Percentiles rank a stretch among this genome's conserved stretches.
Conservation (phyloP, 768 basidiomycete species). For the Inosperma sp. region DNA sequence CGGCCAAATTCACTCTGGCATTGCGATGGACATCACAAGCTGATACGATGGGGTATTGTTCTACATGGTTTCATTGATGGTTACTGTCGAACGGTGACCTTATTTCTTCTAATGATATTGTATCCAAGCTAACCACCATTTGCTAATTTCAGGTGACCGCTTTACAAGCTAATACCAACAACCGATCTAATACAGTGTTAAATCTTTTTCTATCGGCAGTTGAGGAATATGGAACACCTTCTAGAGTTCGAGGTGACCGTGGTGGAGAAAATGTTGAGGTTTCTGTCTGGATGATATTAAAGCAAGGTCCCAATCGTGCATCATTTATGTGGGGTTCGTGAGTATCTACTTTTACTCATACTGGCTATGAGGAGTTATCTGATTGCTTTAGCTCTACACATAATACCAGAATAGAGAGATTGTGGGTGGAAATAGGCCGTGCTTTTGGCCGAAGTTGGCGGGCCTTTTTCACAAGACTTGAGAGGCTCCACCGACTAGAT, state of each 20-base stretch:
- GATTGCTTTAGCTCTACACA: no score
- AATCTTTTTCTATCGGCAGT: conserved; percentile 19
- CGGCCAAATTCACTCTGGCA: conserved; percentile 6
- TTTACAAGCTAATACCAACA: conserved; percentile 27
- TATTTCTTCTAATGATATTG: background rate
- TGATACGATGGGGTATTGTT: conserved; percentile 4
- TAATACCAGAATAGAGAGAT: conserved; percentile 39
- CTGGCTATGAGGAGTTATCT: no score
- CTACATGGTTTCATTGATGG: conserved; percentile 7
- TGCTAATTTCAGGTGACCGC: conserved; percentile 19
- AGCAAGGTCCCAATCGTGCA: conserved; percentile 7
- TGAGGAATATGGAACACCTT: conserved; percentile 20
- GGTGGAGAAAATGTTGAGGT: conserved; percentile 27
- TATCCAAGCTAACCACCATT: no score
- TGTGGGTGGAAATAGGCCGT: conserved; percentile 39
- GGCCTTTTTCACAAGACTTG: conserved; percentile 37
- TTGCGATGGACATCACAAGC: conserved; percentile 6
- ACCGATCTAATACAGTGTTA: conserved; percentile 27
- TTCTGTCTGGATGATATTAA: conserved; percentile 14
- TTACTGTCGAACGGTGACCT: background rate
- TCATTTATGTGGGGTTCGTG: conserved; percentile 36
- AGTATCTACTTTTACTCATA: no score
- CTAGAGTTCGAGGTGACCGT: conserved; percentile 26
- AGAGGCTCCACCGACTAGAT: conserved; percentile 32
- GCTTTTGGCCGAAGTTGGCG: conserved; percentile 38